Conservation (phyloP, 768 basidiomycete species). For the Nidula microcarpa region DNA sequence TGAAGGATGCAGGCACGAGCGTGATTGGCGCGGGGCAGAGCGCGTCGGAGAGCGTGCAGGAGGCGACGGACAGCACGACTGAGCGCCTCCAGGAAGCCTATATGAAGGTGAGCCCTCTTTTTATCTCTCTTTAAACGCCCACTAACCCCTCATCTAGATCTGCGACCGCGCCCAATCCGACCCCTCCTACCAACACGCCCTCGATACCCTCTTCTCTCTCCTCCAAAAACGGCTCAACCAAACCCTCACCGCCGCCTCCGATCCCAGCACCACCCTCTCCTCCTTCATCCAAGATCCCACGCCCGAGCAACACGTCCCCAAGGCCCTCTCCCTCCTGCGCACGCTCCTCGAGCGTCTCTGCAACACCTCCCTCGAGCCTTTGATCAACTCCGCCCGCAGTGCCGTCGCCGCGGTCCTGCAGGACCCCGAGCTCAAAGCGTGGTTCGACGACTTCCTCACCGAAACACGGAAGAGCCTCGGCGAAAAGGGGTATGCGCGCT, state of each 20-base stretch:
- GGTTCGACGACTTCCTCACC: slow-evolving; percentile 52
- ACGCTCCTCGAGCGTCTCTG: slow-evolving; percentile 50
- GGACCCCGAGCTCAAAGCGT: slow-evolving; percentile 49
- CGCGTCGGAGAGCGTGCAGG: slow-evolving; percentile 36
- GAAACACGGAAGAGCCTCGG: slow-evolving; percentile 43
- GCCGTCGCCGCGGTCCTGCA: slow-evolving; percentile 47
- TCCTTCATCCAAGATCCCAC: slow-evolving; percentile 61
- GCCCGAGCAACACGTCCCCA: slow-evolving; percentile 56
- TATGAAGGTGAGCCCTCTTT: slow-evolving; percentile 35
- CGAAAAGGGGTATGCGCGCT: slow-evolving; percentile 48
- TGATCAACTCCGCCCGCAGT: slow-evolving; percentile 36
- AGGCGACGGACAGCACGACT: slow-evolving; percentile 38
- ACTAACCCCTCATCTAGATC: slow-evolving; percentile 33
- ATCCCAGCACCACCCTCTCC: slow-evolving; percentile 44
- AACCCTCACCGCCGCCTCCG: slow-evolving; percentile 46
- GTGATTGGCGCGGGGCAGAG: slow-evolving; percentile 53
- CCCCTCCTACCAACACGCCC: slow-evolving; percentile 50
- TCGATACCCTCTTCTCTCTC: slow-evolving; percentile 55
- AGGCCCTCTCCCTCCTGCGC: slow-evolving; percentile 48
- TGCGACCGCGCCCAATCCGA: slow-evolving; percentile 64
- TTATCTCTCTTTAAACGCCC: neutral
- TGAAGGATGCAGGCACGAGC: slow-evolving; percentile 53
- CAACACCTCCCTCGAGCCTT: slow-evolving; percentile 44
- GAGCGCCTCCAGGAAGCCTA: slow-evolving; percentile 48
- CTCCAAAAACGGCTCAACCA: slow-evolving; percentile 55